Evolutionary conservation across 1,139 yeast genomes (phyloP), one percentile per base, ranked within the genome.

Genomic region (Scheffersomyces titani): DNA sequence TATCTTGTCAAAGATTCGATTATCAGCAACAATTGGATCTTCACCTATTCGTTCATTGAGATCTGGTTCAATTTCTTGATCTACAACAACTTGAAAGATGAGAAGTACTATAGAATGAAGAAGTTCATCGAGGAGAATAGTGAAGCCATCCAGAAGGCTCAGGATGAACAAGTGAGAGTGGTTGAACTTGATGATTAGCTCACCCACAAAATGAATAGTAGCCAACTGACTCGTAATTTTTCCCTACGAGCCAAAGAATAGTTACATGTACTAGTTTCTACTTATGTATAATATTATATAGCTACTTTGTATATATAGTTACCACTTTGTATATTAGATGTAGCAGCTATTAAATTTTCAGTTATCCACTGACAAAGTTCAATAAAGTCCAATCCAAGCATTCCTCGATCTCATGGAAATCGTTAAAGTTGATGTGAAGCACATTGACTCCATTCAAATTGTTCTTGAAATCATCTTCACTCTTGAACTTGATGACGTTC

Each of bases 11-110:
- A 75, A 20, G 76, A 78, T 55, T 70, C 80, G 18, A 72, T 75
- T 46, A 55, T 88, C 21, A 85, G 88, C 65, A 88, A 88, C 70
- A 87, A 86, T 66, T 76, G 86, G 51, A 82, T 87, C 2, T 86
- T 88, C 61, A 76, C 83, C 2, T 88, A 83, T 67, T 70, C 85
- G n/a, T 87, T 88, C 63, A 68, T 84, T 61, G 96, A 89, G 67
- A 79, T 88, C 44, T 89, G 93, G 93, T 74, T 86, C 65, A 87
- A 88, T 64, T 86, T 88, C 60, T 74, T 88, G 63, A 80, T 87
- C 52, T 88, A 79, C 69, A 84, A 82, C 66, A 81, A 88, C 52
- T 75, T 89, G 61, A 82, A 87, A 63, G 93, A 89, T 58, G 94
- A 87, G 66, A 83, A 79, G 63, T 76, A 74, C 55, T 69, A 76